Conservation (phyloP, 176 grass and related monocot species). For the Phoenix dactylifera region DNA sequence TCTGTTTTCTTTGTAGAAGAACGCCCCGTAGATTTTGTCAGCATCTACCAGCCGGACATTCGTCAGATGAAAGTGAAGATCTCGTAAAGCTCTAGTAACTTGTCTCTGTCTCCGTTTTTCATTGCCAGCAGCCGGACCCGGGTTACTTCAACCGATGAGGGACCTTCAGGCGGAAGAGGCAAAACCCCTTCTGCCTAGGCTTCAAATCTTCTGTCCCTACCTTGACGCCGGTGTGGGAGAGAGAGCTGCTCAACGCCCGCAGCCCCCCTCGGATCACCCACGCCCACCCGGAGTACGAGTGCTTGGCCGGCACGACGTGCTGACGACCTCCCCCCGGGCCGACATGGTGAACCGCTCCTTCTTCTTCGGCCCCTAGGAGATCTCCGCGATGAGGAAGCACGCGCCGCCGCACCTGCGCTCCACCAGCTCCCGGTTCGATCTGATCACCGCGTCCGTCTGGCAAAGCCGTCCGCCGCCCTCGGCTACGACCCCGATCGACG, state of each 20-base stretch:
- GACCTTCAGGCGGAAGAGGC: too few species aligned
- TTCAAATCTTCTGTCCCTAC: constrained; percentile 21
- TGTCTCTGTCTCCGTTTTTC: too few species aligned
- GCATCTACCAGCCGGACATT: too few species aligned
- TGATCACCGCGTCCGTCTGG: constrained; percentile 59
- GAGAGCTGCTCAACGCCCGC: constrained; percentile 40
- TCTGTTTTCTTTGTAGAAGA: too few species aligned
- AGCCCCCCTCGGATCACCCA: constrained; percentile 15
- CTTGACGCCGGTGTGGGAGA: constrained; percentile 39
- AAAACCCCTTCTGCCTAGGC: too few species aligned
- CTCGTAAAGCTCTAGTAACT: too few species aligned
- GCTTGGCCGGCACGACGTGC: constrained; percentile 21
- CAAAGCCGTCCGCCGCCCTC: constrained; percentile 45
- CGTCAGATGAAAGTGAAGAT: too few species aligned
- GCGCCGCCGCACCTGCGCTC: constrained; percentile 23
- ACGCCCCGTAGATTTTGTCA: too few species aligned
- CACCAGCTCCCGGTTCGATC: constrained; percentile 42
- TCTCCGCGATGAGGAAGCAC: constrained; percentile 35
- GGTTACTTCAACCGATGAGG: too few species aligned
- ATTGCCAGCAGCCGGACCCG: too few species aligned
- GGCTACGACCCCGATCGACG: constrained; percentile 21
- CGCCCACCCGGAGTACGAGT: constrained; percentile 50
- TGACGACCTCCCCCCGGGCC: not conserved
- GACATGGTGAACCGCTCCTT: constrained; percentile 21
- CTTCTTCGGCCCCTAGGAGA: constrained; percentile 40